Evolutionary conservation across 306 rosid genomes (phyloP).

Genomic region (Rosa lucieae): DNA sequence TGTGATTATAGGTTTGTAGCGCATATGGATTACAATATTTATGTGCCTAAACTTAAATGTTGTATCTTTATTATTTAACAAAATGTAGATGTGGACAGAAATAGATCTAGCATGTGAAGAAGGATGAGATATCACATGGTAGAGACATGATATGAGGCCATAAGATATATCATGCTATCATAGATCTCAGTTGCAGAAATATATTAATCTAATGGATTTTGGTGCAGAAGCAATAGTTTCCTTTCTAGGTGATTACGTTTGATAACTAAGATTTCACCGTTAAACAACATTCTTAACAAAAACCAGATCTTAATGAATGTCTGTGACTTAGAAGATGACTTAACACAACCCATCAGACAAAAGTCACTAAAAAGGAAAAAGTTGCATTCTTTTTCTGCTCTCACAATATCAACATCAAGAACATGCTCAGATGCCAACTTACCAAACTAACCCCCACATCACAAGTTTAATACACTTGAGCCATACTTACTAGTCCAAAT

Average conservation of each 20-base stretch:
- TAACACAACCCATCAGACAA: conserved; percentile 14
- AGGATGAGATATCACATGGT: conserved; percentile 13
- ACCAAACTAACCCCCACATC: background rate
- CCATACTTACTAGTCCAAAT: background rate
- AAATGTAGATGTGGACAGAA: conserved; percentile 16
- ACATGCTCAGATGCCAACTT: conserved; percentile 2
- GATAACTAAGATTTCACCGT: background rate
- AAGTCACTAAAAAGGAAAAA: conserved; percentile 14
- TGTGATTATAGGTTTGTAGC: background rate
- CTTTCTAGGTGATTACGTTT: conserved; percentile 1
- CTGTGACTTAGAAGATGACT: background rate
- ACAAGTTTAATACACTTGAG: background rate
- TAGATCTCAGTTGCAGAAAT: background rate
- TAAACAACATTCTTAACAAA: background rate
- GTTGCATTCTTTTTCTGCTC: background rate
- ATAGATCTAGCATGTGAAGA: conserved; percentile 36
- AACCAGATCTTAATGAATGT: background rate
- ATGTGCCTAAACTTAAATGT: background rate
- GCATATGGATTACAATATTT: background rate
- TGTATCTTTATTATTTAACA: background rate
- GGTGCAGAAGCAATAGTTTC: background rate
- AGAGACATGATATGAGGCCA: background rate
- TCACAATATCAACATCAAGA: background rate
- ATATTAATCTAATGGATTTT: background rate
- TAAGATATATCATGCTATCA: background rate